Evolutionary conservation across 1,284 basidiomycete species (phyloP).

Genomic region (Erythrobasidium hasegawianum): DNA sequence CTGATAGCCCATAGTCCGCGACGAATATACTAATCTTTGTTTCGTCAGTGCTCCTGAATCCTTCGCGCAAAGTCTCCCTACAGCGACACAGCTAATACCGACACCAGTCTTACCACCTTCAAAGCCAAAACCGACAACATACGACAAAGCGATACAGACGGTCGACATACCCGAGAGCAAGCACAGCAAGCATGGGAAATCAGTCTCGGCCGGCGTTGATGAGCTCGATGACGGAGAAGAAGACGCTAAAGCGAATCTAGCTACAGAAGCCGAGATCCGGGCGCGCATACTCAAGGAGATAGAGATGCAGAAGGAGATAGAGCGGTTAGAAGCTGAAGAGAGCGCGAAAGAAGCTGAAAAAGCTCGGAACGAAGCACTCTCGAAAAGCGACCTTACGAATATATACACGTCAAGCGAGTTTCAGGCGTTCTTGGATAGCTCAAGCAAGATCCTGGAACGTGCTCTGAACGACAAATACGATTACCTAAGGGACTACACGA

Average conservation of each 20-base stretch:
- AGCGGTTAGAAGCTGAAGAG: constrained; percentile 60
- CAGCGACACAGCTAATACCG: background rate
- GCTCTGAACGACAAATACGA: constrained; percentile 96
- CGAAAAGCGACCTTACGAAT: constrained; percentile 73
- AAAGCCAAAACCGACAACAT: constrained; percentile 29
- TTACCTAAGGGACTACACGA: constrained; percentile 90
- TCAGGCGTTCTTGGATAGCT: constrained; percentile 85
- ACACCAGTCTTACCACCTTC: background rate
- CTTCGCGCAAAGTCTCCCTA: background rate
- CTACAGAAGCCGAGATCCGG: constrained; percentile 67
- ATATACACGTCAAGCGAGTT: constrained; percentile 84
- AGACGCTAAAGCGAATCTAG: constrained; percentile 46
- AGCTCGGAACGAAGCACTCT: constrained; percentile 78
- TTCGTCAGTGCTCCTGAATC: too few relatives aligned
- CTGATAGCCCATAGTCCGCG: too few relatives aligned
- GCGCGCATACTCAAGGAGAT: constrained; percentile 59
- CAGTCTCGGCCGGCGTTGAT: constrained; percentile 43
- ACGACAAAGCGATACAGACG: constrained; percentile 64
- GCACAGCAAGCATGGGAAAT: constrained; percentile 37
- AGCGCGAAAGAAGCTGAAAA: constrained; percentile 71
- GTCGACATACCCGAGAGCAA: background rate
- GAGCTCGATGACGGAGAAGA: constrained; percentile 50
- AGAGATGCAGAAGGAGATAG: constrained; percentile 58
- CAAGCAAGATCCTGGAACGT: constrained; percentile 90
- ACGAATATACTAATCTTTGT: background rate